phyloP scores from a whole-genome alignment of 2,329 filamentous ascomycete species.

The Colletotrichum siamense region DNA sequence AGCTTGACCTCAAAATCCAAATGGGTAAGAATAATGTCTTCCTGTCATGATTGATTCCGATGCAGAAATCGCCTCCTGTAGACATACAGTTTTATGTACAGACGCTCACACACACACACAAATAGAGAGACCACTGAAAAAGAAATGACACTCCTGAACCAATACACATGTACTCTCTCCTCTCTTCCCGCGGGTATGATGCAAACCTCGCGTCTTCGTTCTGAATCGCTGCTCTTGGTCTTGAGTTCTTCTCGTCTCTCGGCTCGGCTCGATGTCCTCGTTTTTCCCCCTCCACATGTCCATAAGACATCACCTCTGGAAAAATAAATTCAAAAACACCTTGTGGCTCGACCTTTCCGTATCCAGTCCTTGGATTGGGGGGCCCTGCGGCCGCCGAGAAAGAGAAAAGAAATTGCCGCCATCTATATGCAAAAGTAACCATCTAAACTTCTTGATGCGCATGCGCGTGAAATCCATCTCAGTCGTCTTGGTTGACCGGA shows the following conservation, averaged over 20 bases:
- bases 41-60: background rate
- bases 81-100: slow-evolving; percentile 5
- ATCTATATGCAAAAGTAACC: slow-evolving; percentile 43
- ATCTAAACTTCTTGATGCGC: slow-evolving; percentile 12
- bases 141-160: background rate
- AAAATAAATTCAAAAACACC: background rate
- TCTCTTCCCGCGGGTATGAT: background rate
- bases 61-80: background rate
- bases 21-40: background rate
- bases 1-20: background rate
- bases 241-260: background rate
- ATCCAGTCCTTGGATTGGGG: background rate
- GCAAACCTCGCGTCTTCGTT: background rate
- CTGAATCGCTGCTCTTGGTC: slow-evolving; percentile 1
- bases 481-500: slow-evolving; percentile 46
- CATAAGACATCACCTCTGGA: background rate
- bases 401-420: slow-evolving; percentile 22
- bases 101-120: background rate
- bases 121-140: background rate
- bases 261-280: background rate
- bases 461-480: slow-evolving; percentile 2
- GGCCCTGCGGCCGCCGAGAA: background rate
- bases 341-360: background rate
- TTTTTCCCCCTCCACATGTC: background rate
- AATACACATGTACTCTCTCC: background rate